phyloP scores from a whole-genome alignment of 2,329 filamentous ascomycete genomes.

The Raffaelea ambrosiae region DNA sequence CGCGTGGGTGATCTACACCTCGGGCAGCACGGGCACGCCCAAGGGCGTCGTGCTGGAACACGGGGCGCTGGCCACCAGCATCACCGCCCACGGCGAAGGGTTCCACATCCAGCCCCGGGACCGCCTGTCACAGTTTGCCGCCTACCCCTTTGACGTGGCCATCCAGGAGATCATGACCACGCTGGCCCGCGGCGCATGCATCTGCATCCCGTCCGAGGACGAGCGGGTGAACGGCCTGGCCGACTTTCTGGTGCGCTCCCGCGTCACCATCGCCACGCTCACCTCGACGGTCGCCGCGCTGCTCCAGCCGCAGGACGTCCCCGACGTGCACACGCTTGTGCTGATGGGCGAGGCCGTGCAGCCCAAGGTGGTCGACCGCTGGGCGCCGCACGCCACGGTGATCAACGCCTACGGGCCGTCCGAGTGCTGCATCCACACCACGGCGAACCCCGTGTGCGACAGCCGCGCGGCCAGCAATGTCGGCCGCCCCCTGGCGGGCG shows the following conservation, averaged over 20 bases:
- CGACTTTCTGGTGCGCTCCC: background rate
- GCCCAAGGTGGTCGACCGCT: conserved; percentile 34
- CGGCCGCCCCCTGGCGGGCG: conserved; percentile 37
- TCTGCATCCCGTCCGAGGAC: conserved; percentile 40
- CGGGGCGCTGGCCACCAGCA: conserved; percentile 44
- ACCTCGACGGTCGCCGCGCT: conserved; percentile 33
- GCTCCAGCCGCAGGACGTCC: conserved; percentile 34
- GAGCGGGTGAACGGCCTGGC: background rate
- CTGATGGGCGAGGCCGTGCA: conserved; percentile 25
- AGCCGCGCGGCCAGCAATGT: conserved; percentile 29
- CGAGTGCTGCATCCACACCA: conserved; percentile 34
- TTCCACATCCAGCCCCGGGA: background rate
- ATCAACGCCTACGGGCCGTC: conserved; percentile 43
- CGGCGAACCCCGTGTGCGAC: conserved; percentile 35
- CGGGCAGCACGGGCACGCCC: conserved; percentile 49
- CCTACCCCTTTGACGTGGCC: conserved; percentile 47
- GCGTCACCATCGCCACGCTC: conserved; percentile 36
- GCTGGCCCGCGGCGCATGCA: conserved; percentile 46
- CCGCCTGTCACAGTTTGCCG: conserved; percentile 29
- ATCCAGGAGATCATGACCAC: conserved; percentile 46
- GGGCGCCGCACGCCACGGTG: conserved; percentile 35
- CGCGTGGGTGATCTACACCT: conserved; percentile 29
- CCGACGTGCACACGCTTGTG: conserved; percentile 31
- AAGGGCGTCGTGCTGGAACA: conserved; percentile 53
- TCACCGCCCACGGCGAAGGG: conserved; percentile 21